Evolutionary conservation across 805 yeast species (phyloP).

Genomic region (Yamadazyma akitaensis): DNA sequence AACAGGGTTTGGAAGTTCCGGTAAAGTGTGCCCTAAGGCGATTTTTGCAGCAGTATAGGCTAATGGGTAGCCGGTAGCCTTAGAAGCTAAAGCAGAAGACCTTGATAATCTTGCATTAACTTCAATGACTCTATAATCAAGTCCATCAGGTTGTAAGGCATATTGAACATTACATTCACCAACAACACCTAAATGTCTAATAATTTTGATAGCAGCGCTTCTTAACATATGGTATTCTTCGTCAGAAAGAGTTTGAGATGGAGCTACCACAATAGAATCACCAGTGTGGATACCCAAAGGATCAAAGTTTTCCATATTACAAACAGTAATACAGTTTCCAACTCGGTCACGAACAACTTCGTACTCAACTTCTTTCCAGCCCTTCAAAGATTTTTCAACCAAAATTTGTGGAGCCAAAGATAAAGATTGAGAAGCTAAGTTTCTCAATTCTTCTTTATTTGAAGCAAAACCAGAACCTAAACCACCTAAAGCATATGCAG

Average conservation of each 20-base stretch:
- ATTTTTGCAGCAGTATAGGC: slow-evolving; percentile 98
- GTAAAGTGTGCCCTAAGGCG: slow-evolving; percentile 90
- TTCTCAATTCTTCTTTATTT: slow-evolving; percentile 76
- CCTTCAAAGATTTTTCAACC: slow-evolving; percentile 95
- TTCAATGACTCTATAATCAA: slow-evolving; percentile 95
- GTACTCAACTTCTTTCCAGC: slow-evolving; percentile 98
- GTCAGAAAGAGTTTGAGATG: slow-evolving; percentile 94
- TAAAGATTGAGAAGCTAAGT: slow-evolving; percentile 85
- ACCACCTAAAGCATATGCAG: slow-evolving; percentile 97
- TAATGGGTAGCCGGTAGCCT: slow-evolving; percentile 97
- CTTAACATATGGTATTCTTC: slow-evolving; percentile 97
- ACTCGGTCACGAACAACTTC: slow-evolving; percentile 97
- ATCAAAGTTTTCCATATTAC: slow-evolving; percentile 99
- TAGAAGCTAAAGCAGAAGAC: slow-evolving; percentile 98
- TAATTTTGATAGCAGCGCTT: slow-evolving; percentile 95
- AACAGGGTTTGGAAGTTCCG: slow-evolving; percentile 92
- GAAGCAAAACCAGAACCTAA: slow-evolving; percentile 97
- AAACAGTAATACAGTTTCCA: slow-evolving; percentile 97
- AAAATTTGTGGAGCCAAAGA: slow-evolving; percentile 92
- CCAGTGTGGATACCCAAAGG: slow-evolving; percentile 99
- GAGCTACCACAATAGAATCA: slow-evolving; percentile 98
- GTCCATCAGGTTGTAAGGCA: slow-evolving; percentile 93
- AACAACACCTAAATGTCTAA: slow-evolving; percentile 96
- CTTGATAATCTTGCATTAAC: slow-evolving; percentile 97
- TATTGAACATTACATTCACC: slow-evolving; percentile 99